Conservation (phyloP, 257 asterid species). For the Capsicum pubescens region DNA sequence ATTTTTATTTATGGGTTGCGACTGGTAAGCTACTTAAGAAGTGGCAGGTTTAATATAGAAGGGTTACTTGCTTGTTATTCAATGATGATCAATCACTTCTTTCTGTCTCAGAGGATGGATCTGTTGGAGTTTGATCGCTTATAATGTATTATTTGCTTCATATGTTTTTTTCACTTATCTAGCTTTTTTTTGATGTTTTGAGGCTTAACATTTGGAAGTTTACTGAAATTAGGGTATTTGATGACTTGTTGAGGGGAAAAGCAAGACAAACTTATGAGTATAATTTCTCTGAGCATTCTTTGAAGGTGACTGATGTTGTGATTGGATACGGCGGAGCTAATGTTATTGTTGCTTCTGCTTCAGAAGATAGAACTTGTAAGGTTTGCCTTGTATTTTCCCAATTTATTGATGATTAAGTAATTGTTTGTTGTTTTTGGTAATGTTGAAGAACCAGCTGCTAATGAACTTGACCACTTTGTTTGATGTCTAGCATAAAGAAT, state of each 20-base stretch:
- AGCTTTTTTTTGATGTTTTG: slow-evolving; percentile 13
- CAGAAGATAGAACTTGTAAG: slow-evolving; percentile 99
- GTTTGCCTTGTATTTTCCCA: slow-evolving; percentile 40
- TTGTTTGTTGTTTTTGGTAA: slow-evolving; percentile 19
- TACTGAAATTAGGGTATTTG: slow-evolving; percentile 68
- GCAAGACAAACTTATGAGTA: slow-evolving; percentile 65
- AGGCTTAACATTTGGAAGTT: slow-evolving; percentile 17
- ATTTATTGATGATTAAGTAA: background rate
- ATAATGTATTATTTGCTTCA: slow-evolving; percentile 53
- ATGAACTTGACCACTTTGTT: background rate
- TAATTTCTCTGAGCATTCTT: slow-evolving; percentile 80
- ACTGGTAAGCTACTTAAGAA: slow-evolving; percentile 82
- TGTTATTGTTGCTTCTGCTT: slow-evolving; percentile 82
- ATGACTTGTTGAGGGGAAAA: slow-evolving; percentile 59
- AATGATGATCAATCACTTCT: slow-evolving; percentile 86
- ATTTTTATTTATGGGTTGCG: slow-evolving; percentile 55
- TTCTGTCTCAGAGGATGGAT: slow-evolving; percentile 93
- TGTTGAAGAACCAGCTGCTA: background rate
- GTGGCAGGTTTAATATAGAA: slow-evolving; percentile 95
- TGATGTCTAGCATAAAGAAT: background rate
- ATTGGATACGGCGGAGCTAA: slow-evolving; percentile 76
- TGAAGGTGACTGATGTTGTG: slow-evolving; percentile 78
- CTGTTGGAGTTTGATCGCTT: slow-evolving; percentile 95
- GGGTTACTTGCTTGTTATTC: slow-evolving; percentile 73
- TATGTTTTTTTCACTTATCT: background rate